phyloP scores from a whole-genome alignment of 306 rosid genomes.

The Trifolium subterraneum region DNA sequence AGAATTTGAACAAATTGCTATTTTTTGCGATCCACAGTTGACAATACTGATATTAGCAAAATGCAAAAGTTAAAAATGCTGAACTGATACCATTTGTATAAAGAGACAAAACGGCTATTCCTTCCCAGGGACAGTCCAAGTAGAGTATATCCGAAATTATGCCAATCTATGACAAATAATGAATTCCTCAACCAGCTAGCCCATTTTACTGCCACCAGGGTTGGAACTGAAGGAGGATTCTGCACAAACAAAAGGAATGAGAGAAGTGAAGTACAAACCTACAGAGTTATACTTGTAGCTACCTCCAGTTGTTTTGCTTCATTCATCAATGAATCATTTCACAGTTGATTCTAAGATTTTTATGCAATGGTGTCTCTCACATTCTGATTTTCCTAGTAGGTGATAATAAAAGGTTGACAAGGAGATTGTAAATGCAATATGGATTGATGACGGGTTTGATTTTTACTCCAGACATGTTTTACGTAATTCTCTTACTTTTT shows the following conservation, averaged over 20 bases:
- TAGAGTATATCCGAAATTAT: conserved; percentile 93
- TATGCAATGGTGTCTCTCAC: too few species aligned
- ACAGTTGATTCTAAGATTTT: neutral
- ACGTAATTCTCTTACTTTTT: too few species aligned
- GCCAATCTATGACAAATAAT: conserved; percentile 92
- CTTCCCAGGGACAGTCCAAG: conserved; percentile 87
- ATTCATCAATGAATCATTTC: conserved; percentile 4
- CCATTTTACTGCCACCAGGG: conserved; percentile 90
- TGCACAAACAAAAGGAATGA: conserved; percentile 49
- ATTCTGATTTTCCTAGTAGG: too few species aligned
- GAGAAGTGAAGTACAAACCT: conserved; percentile 27
- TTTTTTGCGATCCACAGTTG: neutral
- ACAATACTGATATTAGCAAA: conserved; percentile 1
- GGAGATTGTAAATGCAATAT: too few species aligned
- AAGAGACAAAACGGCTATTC: conserved; percentile 75
- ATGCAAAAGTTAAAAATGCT: conserved; percentile 40
- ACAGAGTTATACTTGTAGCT: neutral
- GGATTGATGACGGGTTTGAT: too few species aligned
- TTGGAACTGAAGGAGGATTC: conserved; percentile 99
- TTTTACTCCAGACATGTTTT: too few species aligned
- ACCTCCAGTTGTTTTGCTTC: conserved; percentile 21
- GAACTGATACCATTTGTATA: conserved; percentile 75
- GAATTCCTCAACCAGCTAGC: conserved; percentile 84
- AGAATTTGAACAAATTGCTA: neutral
- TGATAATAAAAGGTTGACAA: too few species aligned